Percentiles rank a stretch among this genome's conserved stretches.
These are phyloP conservation scores for Hypsizygus marmoreus DNA, from an alignment of 768 basidiomycete genomes.

Conservation along the genomic window DNA sequence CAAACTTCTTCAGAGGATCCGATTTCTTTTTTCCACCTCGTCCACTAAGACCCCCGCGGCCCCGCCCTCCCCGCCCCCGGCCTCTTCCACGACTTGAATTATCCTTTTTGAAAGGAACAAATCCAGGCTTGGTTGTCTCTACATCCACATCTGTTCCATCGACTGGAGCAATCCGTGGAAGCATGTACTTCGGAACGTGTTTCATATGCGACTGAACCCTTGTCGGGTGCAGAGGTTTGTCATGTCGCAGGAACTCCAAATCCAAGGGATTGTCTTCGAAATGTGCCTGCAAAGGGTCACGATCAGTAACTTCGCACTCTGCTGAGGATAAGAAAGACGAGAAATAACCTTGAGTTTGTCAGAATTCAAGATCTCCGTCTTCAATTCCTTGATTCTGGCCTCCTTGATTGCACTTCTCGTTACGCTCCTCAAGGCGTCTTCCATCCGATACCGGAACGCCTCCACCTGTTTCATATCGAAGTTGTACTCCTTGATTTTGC, in stretches of 20 bases:
- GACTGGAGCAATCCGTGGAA: slow-evolving; percentile 78
- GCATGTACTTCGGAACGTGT: slow-evolving; percentile 89
- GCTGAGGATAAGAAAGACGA: neutral
- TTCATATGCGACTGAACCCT: slow-evolving; percentile 94
- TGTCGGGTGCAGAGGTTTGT: slow-evolving; percentile 90
- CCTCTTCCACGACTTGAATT: slow-evolving; percentile 52
- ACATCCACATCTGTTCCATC: slow-evolving; percentile 33
- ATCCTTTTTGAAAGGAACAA: slow-evolving; percentile 76
- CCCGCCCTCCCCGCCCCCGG: slow-evolving; percentile 56
- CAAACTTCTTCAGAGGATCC: slow-evolving; percentile 83
- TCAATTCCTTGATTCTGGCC: slow-evolving; percentile 91
- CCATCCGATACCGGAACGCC: slow-evolving; percentile 97
- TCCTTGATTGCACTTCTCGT: slow-evolving; percentile 86
- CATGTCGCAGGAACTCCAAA: slow-evolving; percentile 89
- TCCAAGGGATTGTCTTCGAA: slow-evolving; percentile 97
- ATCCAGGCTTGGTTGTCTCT: slow-evolving; percentile 42
- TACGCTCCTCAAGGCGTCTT: slow-evolving; percentile 88
- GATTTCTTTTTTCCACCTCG: slow-evolving; percentile 69
- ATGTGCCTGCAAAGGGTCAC: slow-evolving; percentile 66
- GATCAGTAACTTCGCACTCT: slow-evolving; percentile 3
- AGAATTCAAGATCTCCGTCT: slow-evolving; percentile 90
- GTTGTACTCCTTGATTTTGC: slow-evolving; percentile 81
- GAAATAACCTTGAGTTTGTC: slow-evolving; percentile 88
- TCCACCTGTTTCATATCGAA: slow-evolving; percentile 97
- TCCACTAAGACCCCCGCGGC: slow-evolving; percentile 48